Evolutionary conservation across 2,329 filamentous ascomycete genomes (phyloP), one percentile per base, ranked within the genome.

Genomic region (Macrophomina phaseolina): DNA sequence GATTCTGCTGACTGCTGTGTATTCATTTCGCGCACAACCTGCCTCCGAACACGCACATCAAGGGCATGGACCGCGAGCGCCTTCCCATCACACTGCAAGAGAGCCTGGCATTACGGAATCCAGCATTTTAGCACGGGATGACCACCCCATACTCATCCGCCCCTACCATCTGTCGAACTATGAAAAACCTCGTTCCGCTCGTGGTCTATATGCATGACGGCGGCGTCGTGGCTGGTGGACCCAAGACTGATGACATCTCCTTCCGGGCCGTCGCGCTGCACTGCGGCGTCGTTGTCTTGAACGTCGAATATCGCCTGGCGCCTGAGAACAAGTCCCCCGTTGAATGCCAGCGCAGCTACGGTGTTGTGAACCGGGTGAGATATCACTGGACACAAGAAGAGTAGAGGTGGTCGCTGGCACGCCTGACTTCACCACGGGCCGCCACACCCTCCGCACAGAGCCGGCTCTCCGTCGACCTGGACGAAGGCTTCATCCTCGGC

Each of bases 161-260:
- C 53, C 72, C 2, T 72, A 73, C 52, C 67, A 69, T 30, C 71
- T 28, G 6, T 46, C 51, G 14, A 14, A 18, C 32, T 16, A 30
- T 7, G 23, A 18, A 2, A 28, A 61, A 23, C 23, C 5, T 30
- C 36, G 18, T 49, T 40, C 69, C 72, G 2, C 52, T 73, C 30
- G 67, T 74, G 36, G 68, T 73, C 46, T 58, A 71, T 34, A 70
- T 69, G 64, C 73, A 74, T 53, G 73, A 70, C 30, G 73, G 73
- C 6, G 73, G 73, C 9, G 72, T 71, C 65, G 71, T 67, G 52
- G 62, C 72, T 28, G 73, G 72, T n/a, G 64, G 62, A 23, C 68
- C 70, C 0, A 70, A 72, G 49, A 67, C 69, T n/a, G 71, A 73
- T 18, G 53, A 42, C 11, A 3, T 38, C 4, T 38, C 38, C 3